Evolutionary conservation across 2,329 filamentous ascomycete species (phyloP).

Genomic region (Aspergillus sclerotialis): DNA sequence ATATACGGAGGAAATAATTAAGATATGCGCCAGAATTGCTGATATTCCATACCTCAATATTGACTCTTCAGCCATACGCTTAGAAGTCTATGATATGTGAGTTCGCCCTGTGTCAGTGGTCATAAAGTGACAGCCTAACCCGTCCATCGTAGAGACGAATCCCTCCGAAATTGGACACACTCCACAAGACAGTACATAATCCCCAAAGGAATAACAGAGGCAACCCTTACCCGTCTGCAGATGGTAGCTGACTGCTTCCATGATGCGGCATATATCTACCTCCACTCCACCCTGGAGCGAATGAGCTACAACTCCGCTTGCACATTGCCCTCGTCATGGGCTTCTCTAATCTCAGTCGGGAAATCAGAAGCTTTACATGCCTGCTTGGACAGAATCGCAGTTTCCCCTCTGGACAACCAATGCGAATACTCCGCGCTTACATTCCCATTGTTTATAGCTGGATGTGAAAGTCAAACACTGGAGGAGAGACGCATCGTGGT

Average conservation of each 20-base stretch:
- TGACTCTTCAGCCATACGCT: slow-evolving; percentile 15
- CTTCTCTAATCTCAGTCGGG: slow-evolving; percentile 16
- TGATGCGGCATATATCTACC: slow-evolving; percentile 29
- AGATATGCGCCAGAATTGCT: slow-evolving; percentile 26
- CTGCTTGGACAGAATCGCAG: slow-evolving; percentile 19
- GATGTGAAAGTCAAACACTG: slow-evolving; percentile 21
- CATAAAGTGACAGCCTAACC: not conserved
- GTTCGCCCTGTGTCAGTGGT: slow-evolving; percentile 3
- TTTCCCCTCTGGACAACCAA: slow-evolving; percentile 22
- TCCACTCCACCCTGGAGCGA: slow-evolving; percentile 28
- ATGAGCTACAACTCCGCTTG: slow-evolving; percentile 11
- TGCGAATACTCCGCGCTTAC: slow-evolving; percentile 32
- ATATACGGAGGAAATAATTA: slow-evolving; percentile 30
- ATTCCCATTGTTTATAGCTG: slow-evolving; percentile 31
- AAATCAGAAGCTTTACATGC: slow-evolving; percentile 21
- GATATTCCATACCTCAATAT: slow-evolving; percentile 19
- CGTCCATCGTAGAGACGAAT: slow-evolving; percentile 20
- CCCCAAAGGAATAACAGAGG: slow-evolving; percentile 21
- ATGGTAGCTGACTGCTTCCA: slow-evolving; percentile 32
- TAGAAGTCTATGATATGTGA: slow-evolving; percentile 24
- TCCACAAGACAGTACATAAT: slow-evolving; percentile 21
- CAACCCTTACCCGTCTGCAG: slow-evolving; percentile 22
- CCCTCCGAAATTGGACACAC: slow-evolving; percentile 25
- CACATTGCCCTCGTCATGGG: slow-evolving; percentile 2
- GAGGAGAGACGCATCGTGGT: slow-evolving; percentile 19